Evolutionary conservation across 2,329 filamentous ascomycete species (phyloP).

Genomic region (Plenodomus lindquistii): DNA sequence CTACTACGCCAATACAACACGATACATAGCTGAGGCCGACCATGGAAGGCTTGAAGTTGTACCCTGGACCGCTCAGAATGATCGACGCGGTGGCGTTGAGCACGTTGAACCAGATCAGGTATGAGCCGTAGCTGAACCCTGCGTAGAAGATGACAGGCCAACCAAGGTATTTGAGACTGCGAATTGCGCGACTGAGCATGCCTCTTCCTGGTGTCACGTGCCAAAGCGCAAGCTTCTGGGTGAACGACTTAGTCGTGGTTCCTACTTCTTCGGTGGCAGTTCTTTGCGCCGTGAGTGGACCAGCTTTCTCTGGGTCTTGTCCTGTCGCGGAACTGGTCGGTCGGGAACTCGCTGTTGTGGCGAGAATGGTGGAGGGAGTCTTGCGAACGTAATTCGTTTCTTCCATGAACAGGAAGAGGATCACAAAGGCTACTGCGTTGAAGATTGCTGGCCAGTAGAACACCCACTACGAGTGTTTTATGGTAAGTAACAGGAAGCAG

Average conservation of each 20-base stretch:
- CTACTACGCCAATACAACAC: conserved; percentile 24
- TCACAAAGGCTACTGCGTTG: conserved; percentile 52
- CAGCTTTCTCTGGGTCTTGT: conserved; percentile 25
- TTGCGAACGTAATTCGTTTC: conserved; percentile 60
- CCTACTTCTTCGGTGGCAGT: conserved; percentile 11
- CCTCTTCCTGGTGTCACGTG: conserved; percentile 19
- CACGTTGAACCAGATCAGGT: conserved; percentile 35
- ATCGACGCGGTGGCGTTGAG: conserved; percentile 34
- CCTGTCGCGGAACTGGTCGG: conserved; percentile 3
- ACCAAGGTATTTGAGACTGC: conserved; percentile 34
- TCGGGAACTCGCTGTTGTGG: conserved; percentile 9
- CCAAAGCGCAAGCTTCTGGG: conserved; percentile 28
- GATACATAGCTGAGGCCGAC: conserved; percentile 27
- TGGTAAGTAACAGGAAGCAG: neutral
- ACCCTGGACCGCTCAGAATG: conserved; percentile 24
- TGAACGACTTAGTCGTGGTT: conserved; percentile 16
- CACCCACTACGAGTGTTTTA: conserved; percentile 24
- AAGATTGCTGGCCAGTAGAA: conserved; percentile 60
- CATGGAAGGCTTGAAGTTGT: conserved; percentile 27
- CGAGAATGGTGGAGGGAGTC: conserved; percentile 14
- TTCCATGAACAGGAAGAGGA: conserved; percentile 63
- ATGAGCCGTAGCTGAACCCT: conserved; percentile 31
- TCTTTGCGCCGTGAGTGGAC: conserved; percentile 20
- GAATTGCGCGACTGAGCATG: conserved; percentile 23
- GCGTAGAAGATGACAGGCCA: conserved; percentile 41